phyloP scores from a whole-genome alignment of 2,329 filamentous ascomycete species.

The Cryphonectria carpinicola region DNA sequence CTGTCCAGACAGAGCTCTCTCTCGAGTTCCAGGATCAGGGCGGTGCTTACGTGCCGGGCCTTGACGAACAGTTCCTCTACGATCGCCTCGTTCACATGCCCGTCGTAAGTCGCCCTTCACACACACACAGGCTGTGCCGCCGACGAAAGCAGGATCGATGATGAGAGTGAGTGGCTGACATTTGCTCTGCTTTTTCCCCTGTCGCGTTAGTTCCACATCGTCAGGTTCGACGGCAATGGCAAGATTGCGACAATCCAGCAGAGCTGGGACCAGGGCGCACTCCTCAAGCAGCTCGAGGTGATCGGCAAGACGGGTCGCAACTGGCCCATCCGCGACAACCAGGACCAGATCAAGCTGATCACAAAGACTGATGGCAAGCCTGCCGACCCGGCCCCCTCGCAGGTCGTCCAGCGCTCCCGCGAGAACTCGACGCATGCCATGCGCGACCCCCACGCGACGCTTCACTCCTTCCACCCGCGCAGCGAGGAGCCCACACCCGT shows the following conservation, averaged over 20 bases:
- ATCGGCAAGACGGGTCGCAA: conserved; percentile 89
- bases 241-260: conserved; percentile 88
- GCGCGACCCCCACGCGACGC: conserved; percentile 70
- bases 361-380: conserved; percentile 50
- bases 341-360: conserved; percentile 81
- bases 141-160: too few species aligned
- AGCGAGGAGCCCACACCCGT: conserved; percentile 59
- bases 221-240: conserved; percentile 75
- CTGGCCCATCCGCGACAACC: conserved; percentile 91
- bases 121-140: too few species aligned
- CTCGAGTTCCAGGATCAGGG: conserved; percentile 82
- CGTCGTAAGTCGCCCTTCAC: conserved; percentile 65
- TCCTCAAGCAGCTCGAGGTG: conserved; percentile 91
- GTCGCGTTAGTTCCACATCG: conserved; percentile 74
- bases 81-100: conserved; percentile 80
- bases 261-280: conserved; percentile 92
- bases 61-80: conserved; percentile 93
- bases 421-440: conserved; percentile 57
- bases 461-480: conserved; percentile 75
- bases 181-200: background rate
- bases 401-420: conserved; percentile 50
- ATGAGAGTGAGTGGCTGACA: conserved; percentile 14
- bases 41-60: conserved; percentile 81
- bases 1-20: conserved; percentile 78
- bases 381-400: conserved; percentile 36